These are phyloP conservation scores for Leishmania aethiopica DNA, from an alignment of 208 protist genomes.

Conservation along the genomic window DNA sequence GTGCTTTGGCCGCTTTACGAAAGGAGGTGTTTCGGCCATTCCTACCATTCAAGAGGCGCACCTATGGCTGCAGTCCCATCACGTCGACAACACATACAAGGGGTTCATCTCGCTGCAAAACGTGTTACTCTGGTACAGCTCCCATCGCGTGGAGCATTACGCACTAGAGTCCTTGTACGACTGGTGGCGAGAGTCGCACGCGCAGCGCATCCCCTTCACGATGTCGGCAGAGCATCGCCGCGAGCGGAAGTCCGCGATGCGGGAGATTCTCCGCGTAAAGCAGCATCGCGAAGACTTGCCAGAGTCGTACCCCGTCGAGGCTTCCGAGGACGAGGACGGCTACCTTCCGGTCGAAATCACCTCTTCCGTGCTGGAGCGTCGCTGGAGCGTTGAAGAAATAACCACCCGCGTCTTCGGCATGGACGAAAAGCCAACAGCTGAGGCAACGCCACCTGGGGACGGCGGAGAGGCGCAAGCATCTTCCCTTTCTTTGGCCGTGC, in stretches of 20 bases:
- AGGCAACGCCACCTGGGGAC: neutral
- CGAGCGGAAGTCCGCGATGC: conserved; percentile 22
- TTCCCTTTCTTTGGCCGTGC: neutral
- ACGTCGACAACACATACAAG: conserved; percentile 12
- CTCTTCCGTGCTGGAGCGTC: conserved; percentile 18
- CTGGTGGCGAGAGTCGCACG: conserved; percentile 33
- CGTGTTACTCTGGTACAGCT: conserved; percentile 39
- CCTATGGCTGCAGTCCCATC: conserved; percentile 20
- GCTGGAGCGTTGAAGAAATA: conserved; percentile 17
- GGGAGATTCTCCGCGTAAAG: conserved; percentile 28
- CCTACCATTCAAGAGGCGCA: conserved; percentile 17
- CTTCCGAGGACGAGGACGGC: conserved; percentile 25
- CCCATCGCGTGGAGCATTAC: conserved; percentile 28
- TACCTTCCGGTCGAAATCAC: conserved; percentile 24
- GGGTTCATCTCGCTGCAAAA: conserved; percentile 30
- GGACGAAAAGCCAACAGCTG: conserved; percentile 6
- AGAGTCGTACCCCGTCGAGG: conserved; percentile 28
- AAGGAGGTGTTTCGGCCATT: conserved; percentile 13
- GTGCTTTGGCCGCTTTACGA: conserved; percentile 26
- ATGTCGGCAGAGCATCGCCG: conserved; percentile 18
- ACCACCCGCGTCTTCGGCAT: conserved; percentile 26
- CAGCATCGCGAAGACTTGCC: conserved; percentile 25
- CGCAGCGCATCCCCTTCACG: conserved; percentile 27
- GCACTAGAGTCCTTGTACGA: conserved; percentile 31
- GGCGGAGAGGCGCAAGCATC: neutral